Evolutionary conservation across 2,329 filamentous ascomycete species (phyloP).

Genomic region (Diaporthe citrichinensis): DNA sequence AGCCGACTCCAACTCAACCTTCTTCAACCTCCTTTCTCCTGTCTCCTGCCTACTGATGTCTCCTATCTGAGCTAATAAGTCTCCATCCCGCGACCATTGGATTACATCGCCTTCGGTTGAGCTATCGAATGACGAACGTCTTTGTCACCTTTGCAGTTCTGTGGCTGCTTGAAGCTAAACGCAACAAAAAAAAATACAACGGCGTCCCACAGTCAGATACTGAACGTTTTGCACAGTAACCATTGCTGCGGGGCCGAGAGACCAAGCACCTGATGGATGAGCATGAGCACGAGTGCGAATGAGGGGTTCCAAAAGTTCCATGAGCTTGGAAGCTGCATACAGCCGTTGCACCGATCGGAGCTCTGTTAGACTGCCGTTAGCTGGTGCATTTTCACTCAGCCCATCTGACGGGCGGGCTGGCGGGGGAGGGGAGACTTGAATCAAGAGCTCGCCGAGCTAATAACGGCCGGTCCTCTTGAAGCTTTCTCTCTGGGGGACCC

Average conservation of each 20-base stretch:
- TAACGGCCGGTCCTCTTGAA: slow-evolving; percentile 30
- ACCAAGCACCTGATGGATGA: slow-evolving; percentile 28
- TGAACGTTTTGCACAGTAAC: slow-evolving; percentile 15
- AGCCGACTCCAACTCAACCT: slow-evolving; percentile 29
- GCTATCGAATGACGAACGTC: not conserved
- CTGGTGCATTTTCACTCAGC: slow-evolving; percentile 27
- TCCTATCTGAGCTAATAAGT: not conserved
- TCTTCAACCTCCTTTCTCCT: slow-evolving; percentile 24
- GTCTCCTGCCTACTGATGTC: not conserved
- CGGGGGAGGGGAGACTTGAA: slow-evolving; percentile 17
- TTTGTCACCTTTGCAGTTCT: not conserved
- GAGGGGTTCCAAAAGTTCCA: slow-evolving; percentile 34
- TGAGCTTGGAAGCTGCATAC: slow-evolving; percentile 32
- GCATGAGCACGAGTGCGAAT: slow-evolving; percentile 16
- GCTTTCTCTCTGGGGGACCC: slow-evolving; percentile 40
- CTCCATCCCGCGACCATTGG: not conserved
- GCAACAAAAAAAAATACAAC: not conserved
- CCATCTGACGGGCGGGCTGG: slow-evolving; percentile 17
- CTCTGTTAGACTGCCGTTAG: slow-evolving; percentile 22
- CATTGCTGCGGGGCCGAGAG: slow-evolving; percentile 28
- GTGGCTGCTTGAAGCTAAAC: not conserved
- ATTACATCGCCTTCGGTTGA: not conserved
- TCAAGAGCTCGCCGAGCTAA: slow-evolving; percentile 34
- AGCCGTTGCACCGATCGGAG: slow-evolving; percentile 30
- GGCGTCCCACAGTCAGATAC: slow-evolving; percentile 12